phyloP scores from a whole-genome alignment of 2,329 filamentous ascomycete species.

The Incumbomyces delicatus region DNA sequence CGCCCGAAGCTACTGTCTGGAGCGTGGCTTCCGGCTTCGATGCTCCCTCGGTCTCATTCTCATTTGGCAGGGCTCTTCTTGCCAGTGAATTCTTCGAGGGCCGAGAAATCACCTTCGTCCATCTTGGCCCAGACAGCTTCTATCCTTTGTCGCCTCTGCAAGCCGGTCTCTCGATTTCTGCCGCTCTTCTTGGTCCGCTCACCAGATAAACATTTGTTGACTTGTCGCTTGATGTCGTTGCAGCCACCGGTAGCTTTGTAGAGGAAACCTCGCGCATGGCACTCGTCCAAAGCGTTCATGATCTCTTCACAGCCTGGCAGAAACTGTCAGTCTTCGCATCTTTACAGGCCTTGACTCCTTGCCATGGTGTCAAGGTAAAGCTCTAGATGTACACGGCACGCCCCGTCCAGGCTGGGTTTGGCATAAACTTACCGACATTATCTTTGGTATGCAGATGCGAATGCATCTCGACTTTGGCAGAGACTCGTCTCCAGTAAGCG shows the following conservation, averaged over 20 bases:
- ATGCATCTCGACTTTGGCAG: constrained; percentile 58
- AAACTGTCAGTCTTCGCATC: constrained; percentile 8
- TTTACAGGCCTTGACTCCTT: constrained; percentile 49
- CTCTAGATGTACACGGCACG: no score
- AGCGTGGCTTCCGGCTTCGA: no score
- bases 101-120: constrained; percentile 38
- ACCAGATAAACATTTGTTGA: constrained; percentile 73
- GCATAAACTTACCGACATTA: constrained; percentile 72
- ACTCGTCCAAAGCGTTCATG: constrained; percentile 89
- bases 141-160: constrained; percentile 62
- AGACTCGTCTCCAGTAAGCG: constrained; percentile 21
- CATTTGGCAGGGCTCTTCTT: constrained; percentile 15
- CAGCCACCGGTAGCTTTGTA: constrained; percentile 87
- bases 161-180: constrained; percentile 62
- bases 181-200: constrained; percentile 71
- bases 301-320: constrained; percentile 79
- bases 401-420: constrained; percentile 37
- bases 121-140: constrained; percentile 71
- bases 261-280: constrained; percentile 83
- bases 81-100: constrained; percentile 45
- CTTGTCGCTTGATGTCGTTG: constrained; percentile 72
- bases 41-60: no score
- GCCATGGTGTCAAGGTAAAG: no score
- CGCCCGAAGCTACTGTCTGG: no score
- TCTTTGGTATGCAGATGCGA: constrained; percentile 91